These are phyloP conservation scores for Sugiyamaella grinbergsii DNA, from an alignment of 1,139 yeast species.

Conservation along the genomic window DNA sequence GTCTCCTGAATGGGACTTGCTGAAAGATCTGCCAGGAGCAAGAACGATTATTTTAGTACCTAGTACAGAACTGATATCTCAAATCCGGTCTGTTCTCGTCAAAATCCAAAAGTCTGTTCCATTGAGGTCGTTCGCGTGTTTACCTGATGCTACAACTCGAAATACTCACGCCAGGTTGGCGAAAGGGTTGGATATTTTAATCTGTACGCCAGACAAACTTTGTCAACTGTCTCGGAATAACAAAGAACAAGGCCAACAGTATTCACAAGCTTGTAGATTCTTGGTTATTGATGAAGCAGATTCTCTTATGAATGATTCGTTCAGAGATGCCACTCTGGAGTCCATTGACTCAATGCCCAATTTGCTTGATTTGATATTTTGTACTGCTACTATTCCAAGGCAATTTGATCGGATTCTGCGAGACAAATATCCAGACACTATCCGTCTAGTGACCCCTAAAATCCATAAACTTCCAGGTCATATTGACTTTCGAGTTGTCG, in stretches of 20 bases:
- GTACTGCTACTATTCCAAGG: conserved; percentile 89
- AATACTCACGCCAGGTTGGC: conserved; percentile 1
- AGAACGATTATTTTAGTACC: conserved; percentile 79
- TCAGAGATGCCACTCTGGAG: conserved; percentile 60
- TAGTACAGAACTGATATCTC: conserved; percentile 84
- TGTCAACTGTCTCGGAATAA: conserved; percentile 23
- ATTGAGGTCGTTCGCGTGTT: background rate
- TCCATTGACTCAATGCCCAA: conserved; percentile 50
- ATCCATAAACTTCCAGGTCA: conserved; percentile 80
- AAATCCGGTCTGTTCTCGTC: conserved; percentile 61
- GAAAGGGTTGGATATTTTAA: conserved; percentile 69
- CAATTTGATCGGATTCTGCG: conserved; percentile 67
- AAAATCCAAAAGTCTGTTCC: background rate
- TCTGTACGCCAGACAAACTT: conserved; percentile 70
- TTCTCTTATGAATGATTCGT: conserved; percentile 82
- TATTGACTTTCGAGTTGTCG: conserved; percentile 71
- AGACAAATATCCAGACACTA: conserved; percentile 63
- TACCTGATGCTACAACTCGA: background rate
- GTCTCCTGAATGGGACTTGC: conserved; percentile 31
- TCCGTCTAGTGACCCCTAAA: conserved; percentile 76
- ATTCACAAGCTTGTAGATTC: conserved; percentile 46
- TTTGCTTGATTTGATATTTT: conserved; percentile 66
- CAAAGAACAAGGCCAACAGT: conserved; percentile 29
- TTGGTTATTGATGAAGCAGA: conserved; percentile 95
- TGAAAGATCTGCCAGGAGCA: conserved; percentile 44